Conservation (phyloP, 306 rosid genomes). For the Lathyrus tuberosus region DNA sequence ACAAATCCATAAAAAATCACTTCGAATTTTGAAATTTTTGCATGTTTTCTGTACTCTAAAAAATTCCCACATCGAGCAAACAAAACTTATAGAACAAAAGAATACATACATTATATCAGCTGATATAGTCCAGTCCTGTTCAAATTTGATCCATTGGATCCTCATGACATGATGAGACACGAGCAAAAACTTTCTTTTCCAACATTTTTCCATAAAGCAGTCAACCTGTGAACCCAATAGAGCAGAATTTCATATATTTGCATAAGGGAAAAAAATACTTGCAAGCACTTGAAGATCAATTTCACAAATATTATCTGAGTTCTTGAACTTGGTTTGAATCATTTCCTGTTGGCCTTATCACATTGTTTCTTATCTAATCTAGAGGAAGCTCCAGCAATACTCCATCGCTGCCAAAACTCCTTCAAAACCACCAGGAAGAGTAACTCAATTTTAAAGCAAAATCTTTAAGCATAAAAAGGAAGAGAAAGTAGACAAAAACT, state of each 20-base stretch:
- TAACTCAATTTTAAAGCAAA: slow-evolving; percentile 46
- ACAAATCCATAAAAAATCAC: no score
- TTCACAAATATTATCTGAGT: slow-evolving; percentile 73
- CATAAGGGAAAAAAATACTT: slow-evolving; percentile 22
- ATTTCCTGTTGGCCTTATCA: slow-evolving; percentile 79
- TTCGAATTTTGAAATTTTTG: no score
- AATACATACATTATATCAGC: no score
- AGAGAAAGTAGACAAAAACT: background rate
- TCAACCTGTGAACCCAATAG: no score
- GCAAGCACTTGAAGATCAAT: slow-evolving; percentile 94
- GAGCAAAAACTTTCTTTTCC: no score
- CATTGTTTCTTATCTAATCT: slow-evolving; percentile 79
- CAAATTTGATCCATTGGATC: no score
- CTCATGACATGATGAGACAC: no score
- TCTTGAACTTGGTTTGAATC: slow-evolving; percentile 70
- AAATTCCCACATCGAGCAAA: no score
- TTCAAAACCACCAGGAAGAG: slow-evolving; percentile 50
- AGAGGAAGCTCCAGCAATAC: slow-evolving; percentile 85
- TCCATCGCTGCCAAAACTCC: slow-evolving; percentile 52
- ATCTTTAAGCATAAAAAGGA: background rate
- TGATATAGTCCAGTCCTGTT: no score
- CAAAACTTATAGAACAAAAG: no score
- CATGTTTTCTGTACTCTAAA: no score
- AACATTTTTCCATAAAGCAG: no score
- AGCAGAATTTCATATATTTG: background rate